Evolutionary conservation across 1,284 basidiomycete genomes (phyloP).

Genomic region (Ustilago shanxiensis): DNA sequence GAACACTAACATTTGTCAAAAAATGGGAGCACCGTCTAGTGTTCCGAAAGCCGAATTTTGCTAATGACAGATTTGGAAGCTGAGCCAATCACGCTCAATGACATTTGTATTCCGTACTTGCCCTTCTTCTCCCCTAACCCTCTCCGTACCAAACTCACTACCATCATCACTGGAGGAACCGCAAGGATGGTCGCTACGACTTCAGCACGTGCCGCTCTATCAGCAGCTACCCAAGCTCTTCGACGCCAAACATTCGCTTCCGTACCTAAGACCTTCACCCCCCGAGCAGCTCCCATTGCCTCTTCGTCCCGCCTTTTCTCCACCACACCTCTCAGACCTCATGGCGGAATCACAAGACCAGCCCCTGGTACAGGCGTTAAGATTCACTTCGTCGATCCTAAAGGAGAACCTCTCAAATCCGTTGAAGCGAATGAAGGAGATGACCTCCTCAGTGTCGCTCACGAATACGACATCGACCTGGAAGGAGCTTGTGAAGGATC

Average conservation of each 20-base stretch:
- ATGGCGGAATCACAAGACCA: constrained; percentile 75
- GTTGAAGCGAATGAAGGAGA: constrained; percentile 95
- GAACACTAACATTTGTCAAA: neutral
- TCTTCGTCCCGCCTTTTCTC: constrained; percentile 10
- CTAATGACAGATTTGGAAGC: neutral
- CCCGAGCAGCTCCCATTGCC: neutral
- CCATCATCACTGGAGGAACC: neutral
- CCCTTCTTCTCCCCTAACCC: neutral
- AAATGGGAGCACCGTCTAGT: neutral
- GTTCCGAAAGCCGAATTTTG: neutral
- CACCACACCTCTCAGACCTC: constrained; percentile 39
- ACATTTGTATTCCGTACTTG: neutral
- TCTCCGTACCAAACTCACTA: neutral
- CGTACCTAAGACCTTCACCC: neutral
- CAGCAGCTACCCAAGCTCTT: neutral
- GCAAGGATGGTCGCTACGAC: neutral
- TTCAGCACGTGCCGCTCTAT: neutral
- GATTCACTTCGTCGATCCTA: constrained; percentile 88
- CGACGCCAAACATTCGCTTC: neutral
- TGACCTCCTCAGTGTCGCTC: constrained; percentile 88
- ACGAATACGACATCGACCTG: constrained; percentile 96
- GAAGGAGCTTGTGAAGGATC: constrained; percentile 96
- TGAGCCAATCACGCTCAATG: constrained; percentile 6
- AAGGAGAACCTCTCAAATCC: constrained; percentile 84
- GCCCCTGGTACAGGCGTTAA: constrained; percentile 79